These are phyloP conservation scores for Pseudohyphozyma bogoriensis DNA, from an alignment of 768 basidiomycete genomes.

Conservation along the genomic window DNA sequence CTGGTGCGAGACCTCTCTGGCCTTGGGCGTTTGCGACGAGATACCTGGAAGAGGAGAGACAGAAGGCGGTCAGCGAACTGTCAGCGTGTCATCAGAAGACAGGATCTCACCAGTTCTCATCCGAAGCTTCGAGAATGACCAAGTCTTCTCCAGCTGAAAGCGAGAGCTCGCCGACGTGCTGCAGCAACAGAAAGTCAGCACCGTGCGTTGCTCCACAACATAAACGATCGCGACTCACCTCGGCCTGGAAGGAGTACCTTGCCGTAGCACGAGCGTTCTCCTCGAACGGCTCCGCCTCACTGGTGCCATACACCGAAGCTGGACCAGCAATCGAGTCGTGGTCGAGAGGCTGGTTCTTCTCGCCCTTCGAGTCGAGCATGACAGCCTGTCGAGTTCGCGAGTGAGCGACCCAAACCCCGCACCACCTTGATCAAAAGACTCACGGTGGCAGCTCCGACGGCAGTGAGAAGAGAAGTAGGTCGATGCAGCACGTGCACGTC, in stretches of 20 bases:
- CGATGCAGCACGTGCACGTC: constrained; percentile 44
- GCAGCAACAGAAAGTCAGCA: too few species aligned
- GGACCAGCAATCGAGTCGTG: constrained; percentile 14
- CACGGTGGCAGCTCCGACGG: constrained; percentile 47
- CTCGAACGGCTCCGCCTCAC: too few species aligned
- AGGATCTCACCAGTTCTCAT: constrained; percentile 28
- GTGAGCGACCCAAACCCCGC: too few species aligned
- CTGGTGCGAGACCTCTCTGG: neutral
- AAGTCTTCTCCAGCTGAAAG: constrained; percentile 36
- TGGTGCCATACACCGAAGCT: constrained; percentile 9
- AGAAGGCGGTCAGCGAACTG: too few species aligned
- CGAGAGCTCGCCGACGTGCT: constrained; percentile 37
- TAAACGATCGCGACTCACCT: too few species aligned
- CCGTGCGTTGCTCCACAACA: too few species aligned
- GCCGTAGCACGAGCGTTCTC: too few species aligned
- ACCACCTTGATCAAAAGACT: too few species aligned
- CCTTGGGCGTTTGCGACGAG: neutral
- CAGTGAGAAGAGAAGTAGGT: constrained; percentile 76
- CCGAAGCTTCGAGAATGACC: constrained; percentile 30
- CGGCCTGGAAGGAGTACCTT: neutral
- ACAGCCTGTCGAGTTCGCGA: constrained; percentile 5
- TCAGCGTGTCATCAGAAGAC: too few species aligned
- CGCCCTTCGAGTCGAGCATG: constrained; percentile 22
- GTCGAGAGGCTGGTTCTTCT: constrained; percentile 11
- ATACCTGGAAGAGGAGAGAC: too few species aligned